Percentiles rank a stretch among this genome's conserved stretches.
Evolutionary conservation across 257 asterid species (phyloP).

Genomic region (Linaria vulgaris): DNA sequence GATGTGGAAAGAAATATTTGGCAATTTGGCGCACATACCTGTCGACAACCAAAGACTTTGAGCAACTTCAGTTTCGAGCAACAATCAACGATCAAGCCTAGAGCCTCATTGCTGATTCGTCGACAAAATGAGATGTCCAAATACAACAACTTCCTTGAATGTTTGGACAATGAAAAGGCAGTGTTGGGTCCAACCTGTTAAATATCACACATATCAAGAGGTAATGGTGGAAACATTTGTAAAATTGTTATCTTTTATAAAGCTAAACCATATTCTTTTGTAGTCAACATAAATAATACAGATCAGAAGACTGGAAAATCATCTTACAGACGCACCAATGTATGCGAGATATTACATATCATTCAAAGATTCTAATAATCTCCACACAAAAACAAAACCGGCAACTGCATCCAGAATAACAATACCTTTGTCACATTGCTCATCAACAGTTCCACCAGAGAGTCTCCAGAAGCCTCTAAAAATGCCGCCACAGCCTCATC

Average conservation of each 20-base stretch:
- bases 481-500: constrained; percentile 88
- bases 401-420: not conserved
- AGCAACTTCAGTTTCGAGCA: constrained; percentile 70
- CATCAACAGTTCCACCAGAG: constrained; percentile 62
- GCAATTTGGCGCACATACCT: constrained; percentile 39
- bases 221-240: no score
- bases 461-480: constrained; percentile 73
- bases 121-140: constrained; percentile 93
- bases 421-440: constrained; percentile 60
- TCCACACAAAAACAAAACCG: no score
- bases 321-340: no score
- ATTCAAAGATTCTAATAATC: no score
- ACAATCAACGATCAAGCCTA: constrained; percentile 73
- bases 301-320: no score
- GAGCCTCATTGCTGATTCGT: constrained; percentile 51
- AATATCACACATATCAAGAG: no score
- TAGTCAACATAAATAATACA: no score
- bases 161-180: constrained; percentile 65
- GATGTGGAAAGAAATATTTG: no score
- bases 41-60: constrained; percentile 81
- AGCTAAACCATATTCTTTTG: no score
- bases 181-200: constrained; percentile 58
- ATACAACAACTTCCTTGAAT: constrained; percentile 48
- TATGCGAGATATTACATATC: no score
- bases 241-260: no score